Evolutionary conservation across 441 rosid species (phyloP).

Genomic region (Dalechampia spathulata): DNA sequence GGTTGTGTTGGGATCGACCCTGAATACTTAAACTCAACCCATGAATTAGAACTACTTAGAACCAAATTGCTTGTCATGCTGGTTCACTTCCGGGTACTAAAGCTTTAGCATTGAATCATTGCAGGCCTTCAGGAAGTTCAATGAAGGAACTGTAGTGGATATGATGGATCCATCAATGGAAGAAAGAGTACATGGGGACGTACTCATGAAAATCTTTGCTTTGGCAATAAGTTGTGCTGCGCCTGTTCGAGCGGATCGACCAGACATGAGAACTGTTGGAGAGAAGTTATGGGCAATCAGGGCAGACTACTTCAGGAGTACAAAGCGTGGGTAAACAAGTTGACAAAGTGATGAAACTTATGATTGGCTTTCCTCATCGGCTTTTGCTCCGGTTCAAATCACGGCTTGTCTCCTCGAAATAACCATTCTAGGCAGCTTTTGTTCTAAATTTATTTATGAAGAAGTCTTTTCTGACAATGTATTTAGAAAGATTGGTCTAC

Average conservation of each 20-base stretch:
- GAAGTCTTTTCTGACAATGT: too few relatives aligned
- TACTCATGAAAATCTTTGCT: slow-evolving; percentile 49
- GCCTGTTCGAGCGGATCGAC: slow-evolving; percentile 62
- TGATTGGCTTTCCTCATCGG: too few relatives aligned
- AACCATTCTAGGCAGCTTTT: too few relatives aligned
- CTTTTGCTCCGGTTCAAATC: too few relatives aligned
- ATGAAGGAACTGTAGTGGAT: slow-evolving; percentile 47
- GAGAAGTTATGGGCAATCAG: slow-evolving; percentile 88
- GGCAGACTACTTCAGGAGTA: slow-evolving; percentile 52
- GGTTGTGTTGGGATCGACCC: too few relatives aligned
- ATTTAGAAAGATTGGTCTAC: too few relatives aligned
- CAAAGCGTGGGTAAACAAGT: too few relatives aligned
- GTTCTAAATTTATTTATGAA: too few relatives aligned
- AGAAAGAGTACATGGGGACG: slow-evolving; percentile 40
- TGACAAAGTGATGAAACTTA: too few relatives aligned
- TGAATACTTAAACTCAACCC: too few relatives aligned
- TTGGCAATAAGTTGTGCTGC: slow-evolving; percentile 92
- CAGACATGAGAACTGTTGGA: slow-evolving; percentile 74
- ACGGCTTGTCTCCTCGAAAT: too few relatives aligned
- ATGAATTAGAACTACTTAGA: too few relatives aligned
- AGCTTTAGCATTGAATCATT: not conserved
- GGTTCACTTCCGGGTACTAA: not conserved
- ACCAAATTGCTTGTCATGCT: not conserved
- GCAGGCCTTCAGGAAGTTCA: slow-evolving; percentile 68
- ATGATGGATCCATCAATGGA: slow-evolving; percentile 60